These are phyloP conservation scores for Cutaneotrichosporon sp. DNA, from an alignment of 1,284 basidiomycete genomes.

Conservation along the genomic window DNA sequence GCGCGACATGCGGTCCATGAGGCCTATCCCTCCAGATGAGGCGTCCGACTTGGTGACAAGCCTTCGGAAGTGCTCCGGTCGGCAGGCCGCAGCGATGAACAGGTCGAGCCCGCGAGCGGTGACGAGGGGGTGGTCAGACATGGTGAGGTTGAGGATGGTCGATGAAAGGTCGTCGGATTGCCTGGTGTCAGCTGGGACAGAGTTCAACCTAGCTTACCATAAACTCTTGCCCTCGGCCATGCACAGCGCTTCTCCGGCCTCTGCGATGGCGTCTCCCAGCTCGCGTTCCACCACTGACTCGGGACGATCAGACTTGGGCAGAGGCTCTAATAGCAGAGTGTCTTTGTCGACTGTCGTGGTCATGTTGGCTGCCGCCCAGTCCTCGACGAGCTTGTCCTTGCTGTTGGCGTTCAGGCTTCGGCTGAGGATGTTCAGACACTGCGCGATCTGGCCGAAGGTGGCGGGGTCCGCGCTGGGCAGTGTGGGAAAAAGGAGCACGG, in stretches of 20 bases:
- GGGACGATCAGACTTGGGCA: background rate
- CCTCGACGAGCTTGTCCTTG: background rate
- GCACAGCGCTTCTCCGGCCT: conserved; percentile 31
- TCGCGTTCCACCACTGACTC: conserved; percentile 18
- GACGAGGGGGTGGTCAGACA: conserved; percentile 12
- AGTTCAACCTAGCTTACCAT: conserved; percentile 24
- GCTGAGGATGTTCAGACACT: conserved; percentile 1
- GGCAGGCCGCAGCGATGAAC: conserved; percentile 34
- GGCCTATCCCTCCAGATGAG: conserved; percentile 10
- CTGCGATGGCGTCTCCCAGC: conserved; percentile 25
- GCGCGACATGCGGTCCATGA: conserved; percentile 30
- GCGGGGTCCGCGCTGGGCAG: conserved; percentile 10
- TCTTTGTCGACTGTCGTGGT: background rate
- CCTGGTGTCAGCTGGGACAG: conserved; percentile 24
- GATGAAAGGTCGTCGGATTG: conserved; percentile 31
- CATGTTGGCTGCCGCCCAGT: background rate
- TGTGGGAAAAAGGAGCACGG: conserved; percentile 28
- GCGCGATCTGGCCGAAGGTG: background rate
- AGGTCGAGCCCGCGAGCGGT: conserved; percentile 31
- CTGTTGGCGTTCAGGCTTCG: background rate
- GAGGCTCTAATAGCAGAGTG: background rate
- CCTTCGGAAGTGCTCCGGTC: conserved; percentile 29
- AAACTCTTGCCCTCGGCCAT: conserved; percentile 22
- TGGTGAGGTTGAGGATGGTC: conserved; percentile 26
- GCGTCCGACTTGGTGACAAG: conserved; percentile 20